phyloP scores from a whole-genome alignment of 192 early-diverging fungal species.

The Lobosporangium transversale region DNA sequence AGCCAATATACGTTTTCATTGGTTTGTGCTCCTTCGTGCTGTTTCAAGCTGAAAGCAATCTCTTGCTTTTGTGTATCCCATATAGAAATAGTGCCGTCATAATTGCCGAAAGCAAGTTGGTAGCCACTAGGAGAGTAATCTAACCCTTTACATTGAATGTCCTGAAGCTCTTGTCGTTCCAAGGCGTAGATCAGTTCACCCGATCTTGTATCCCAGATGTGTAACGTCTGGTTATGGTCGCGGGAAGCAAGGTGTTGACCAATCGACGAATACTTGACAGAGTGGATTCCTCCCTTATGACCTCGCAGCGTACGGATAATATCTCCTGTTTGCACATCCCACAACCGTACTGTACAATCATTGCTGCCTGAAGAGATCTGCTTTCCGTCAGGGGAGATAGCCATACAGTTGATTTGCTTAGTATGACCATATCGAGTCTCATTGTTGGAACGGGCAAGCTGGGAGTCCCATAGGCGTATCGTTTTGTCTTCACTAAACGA shows the following conservation, averaged over 20 bases:
- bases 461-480: constrained; percentile 6
- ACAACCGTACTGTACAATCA: constrained; percentile 12
- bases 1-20: too few relatives aligned
- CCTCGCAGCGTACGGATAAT: not conserved
- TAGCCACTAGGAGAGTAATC: too few relatives aligned
- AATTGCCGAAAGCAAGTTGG: too few relatives aligned
- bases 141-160: too few relatives aligned
- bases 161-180: too few relatives aligned
- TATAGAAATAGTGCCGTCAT: too few relatives aligned
- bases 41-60: too few relatives aligned
- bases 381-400: not conserved
- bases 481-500: constrained; percentile 6
- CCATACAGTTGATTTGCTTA: not conserved
- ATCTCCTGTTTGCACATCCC: constrained; percentile 1
- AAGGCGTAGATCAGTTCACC: not conserved
- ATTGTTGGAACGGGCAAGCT: not conserved
- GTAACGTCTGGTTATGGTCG: not conserved
- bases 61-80: too few relatives aligned
- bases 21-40: too few relatives aligned
- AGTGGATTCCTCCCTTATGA: not conserved
- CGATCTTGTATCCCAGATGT: constrained; percentile 4
- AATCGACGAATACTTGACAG: not conserved
- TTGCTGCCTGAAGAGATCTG: constrained; percentile 2
- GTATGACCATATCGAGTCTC: constrained; percentile 1
- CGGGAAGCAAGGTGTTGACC: not conserved